Base-by-base conservation (phyloP, 140 eudicot species). In the Erigeron philadelphicus region DNA sequence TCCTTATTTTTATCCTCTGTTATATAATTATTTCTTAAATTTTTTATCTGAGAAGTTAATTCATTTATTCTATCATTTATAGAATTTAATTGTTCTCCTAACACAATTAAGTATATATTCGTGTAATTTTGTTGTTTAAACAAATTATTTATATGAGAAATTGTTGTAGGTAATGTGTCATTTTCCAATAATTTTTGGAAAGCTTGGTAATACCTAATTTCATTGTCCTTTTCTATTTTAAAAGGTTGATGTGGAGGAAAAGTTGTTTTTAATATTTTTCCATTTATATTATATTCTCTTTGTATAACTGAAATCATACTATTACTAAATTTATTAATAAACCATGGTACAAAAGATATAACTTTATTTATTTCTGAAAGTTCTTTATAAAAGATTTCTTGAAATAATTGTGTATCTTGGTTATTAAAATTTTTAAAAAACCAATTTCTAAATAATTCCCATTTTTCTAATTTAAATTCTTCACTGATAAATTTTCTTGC, bases 31-130 rank as follows among this genome's bases (percentile, higher is more conserved):
- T 53, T 3, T n/a, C 19, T 53, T 11, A 53, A 9, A n/a, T 53
- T 53, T 53, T 53, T 53, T 13, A 15, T 12, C 13, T 53, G 16
- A 25, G 35, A 25, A 25, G 35, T 25, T 25, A 25, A 25, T 15
- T 53, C 59, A 53, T 15, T 53, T 53, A 53, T 53, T n/a, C 16
- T 53, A 15, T 53, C 59, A 53, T 53, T 53, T 9, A 53, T 53
- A 13, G 59, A 53, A 53, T n/a, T 53, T 18, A 55, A 18, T 55
- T 55, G 35, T 55, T 55, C 61, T 17, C 61, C 31, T 55, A 53
- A 2, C 3, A 53, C 23, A 53, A 53, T 15, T 4, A 53, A 5
- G 15, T 9, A 53, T 0, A 53, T 53, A 5, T 53, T 53, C 4
- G 59, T 53, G 1, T 53, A 53, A 53, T 53, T 53, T 0, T 53